Evolutionary conservation across 176 grass and related monocot species (phyloP), one percentile per base, ranked within the genome.

Genomic region (Typha latifolia): DNA sequence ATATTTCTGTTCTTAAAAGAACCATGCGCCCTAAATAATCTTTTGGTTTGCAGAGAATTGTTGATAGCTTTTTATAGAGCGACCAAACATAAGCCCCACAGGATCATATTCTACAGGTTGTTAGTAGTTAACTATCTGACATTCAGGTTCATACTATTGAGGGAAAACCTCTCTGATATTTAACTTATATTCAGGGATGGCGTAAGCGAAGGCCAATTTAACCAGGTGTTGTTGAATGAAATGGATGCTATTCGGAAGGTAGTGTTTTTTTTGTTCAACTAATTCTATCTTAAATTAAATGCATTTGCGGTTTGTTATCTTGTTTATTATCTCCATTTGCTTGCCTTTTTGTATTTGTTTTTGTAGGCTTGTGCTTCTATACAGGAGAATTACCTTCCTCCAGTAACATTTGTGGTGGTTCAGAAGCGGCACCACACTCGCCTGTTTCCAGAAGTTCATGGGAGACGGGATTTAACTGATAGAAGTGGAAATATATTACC

Each of bases 21-120:
- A 26, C 18, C 16, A 11, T 59, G 53, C 16, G 11, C 2, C 53
- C 49, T 84, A 27, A 69, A 34, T 57, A 12, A 20, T 27, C n/a
- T 20, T 8, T 83, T 48, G 26, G 87, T 29, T 1, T 78, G 26
- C 66, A 88, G 91, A 51, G 87, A 96, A 16, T 74, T 90, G 10
- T 57, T 90, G 61, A 0, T 48, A 13, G 68, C 82, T 8, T 96
- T 96, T 66, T 67, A 2, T 43, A 74, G 4, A n/a, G 56, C 62
- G 47, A 84, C 71, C 15, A 3, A 10, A 0, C 4, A 0, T 3
- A 88, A 72, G 62, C 92, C 92, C 22, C 0, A 3, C 1, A 78
- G 84, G 66, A 96, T 96, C n/a, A 91, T 96, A 49, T 96, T 96
- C 61, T 96, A 96, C 74, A 88, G 92, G 92, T 84, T 69, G 47